Evolutionary conservation across 495 filamentous ascomycete genomes (phyloP), one percentile per base, ranked within the genome.

Genomic region (Glarea lozoyensis): DNA sequence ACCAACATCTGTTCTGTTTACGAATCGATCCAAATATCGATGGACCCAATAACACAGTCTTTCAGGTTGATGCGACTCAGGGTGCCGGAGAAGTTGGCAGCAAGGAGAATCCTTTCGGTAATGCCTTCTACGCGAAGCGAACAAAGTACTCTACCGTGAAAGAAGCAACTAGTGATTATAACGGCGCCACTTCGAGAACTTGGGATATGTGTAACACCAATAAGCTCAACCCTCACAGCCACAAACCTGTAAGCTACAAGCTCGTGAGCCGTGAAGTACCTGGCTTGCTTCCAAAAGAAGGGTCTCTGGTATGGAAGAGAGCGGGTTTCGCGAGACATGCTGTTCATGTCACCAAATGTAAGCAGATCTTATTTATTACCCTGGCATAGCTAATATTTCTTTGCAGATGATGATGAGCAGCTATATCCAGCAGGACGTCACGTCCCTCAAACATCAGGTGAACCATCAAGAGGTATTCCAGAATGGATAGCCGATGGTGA

Each of bases 1-100:
- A 97, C 64, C 87, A 97, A 63, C 90, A 97, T 60, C 70, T 97
- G 21, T 97, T 97, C 74, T 94, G 88, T 58, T 69, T 97, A 17
- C 86, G 90, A 10, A 62, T 95, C 18, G 86, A 97, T 55, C 79
- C 90, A 16, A 88, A 90, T 48, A 78, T 97, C 50, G 90, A 96
- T 56, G 90, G 90, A 0, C 78, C 79, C 1, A 68, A 78, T 45
- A 97, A 94, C 61, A 92, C 88, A 2, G 72, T 94, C 40, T 88
- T 86, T 68, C 76, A 89, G 62, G 78, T 82, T 17, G 88, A 95
- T 57, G 79, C 84, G 2, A 67, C 69, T 4, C 65, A 70, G 2
- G 77, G 77, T 0, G 63, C 76, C 0, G 86, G 77, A 0, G 78
- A 82, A 24, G 80, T 88, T 4, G 88, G 87, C 20, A 83, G 78